A percentile compares a stretch with the other conserved stretches of the same genome.
Conservation (phyloP, 2,329 filamentous ascomycete genomes). For the Ampelomyces quisqualis region DNA sequence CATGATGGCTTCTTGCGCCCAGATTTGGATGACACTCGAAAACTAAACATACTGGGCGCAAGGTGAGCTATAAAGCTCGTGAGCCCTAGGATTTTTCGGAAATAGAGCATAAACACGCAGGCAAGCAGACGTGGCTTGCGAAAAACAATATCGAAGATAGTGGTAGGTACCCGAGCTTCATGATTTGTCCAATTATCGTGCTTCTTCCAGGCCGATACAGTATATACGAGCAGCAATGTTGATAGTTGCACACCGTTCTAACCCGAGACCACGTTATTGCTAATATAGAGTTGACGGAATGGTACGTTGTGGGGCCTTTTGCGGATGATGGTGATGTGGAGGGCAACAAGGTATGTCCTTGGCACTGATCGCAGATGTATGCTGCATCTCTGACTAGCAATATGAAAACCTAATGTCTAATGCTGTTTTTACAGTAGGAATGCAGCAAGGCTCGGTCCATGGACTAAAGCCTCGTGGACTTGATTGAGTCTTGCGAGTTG, state of each 20-base stretch:
- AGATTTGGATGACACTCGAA: not conserved
- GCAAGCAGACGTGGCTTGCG: slow-evolving; percentile 3
- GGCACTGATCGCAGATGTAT: not conserved
- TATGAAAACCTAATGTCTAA: too few species aligned
- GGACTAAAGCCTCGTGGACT: too few species aligned
- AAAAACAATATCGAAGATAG: slow-evolving; percentile 16
- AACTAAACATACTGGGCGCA: not conserved
- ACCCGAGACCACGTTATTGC: slow-evolving; percentile 15
- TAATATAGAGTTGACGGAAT: slow-evolving; percentile 18
- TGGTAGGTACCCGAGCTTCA: slow-evolving; percentile 10
- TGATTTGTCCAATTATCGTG: slow-evolving; percentile 9
- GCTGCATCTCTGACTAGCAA: not conserved
- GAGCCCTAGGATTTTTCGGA: slow-evolving; percentile 1
- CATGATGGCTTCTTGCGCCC: slow-evolving; percentile 17
- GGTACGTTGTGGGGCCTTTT: slow-evolving; percentile 14
- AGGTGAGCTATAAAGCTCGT: slow-evolving; percentile 12
- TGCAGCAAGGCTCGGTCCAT: too few species aligned
- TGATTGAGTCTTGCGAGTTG: too few species aligned
- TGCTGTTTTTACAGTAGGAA: too few species aligned
- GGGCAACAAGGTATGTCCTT: not conserved
- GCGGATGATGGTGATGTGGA: not conserved
- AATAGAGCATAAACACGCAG: slow-evolving; percentile 2
- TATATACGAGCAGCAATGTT: slow-evolving; percentile 8
- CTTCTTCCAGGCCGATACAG: slow-evolving; percentile 11
- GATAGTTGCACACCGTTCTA: slow-evolving; percentile 9